These are phyloP conservation scores for Lobulomyces angularis DNA, from an alignment of 192 early-diverging fungal genomes.

Conservation along the genomic window DNA sequence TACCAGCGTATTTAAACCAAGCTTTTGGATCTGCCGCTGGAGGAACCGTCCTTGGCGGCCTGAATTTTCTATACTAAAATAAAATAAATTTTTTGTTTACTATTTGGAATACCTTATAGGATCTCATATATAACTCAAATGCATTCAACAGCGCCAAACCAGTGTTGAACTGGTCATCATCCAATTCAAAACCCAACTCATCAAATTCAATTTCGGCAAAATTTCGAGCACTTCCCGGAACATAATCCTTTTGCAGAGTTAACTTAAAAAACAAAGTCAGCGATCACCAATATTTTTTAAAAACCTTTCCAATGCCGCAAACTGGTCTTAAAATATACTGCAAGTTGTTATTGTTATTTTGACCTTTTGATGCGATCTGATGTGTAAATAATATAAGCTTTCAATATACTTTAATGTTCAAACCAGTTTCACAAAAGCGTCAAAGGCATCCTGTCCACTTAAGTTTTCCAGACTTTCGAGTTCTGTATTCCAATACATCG, in stretches of 20 bases:
- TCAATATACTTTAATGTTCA: background rate
- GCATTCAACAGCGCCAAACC: constrained; percentile 63
- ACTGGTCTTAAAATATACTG: constrained; percentile 88
- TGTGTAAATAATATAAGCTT: constrained; percentile 4
- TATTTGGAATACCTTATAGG: constrained; percentile 44
- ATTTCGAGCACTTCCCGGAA: constrained; percentile 40
- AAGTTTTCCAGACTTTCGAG: constrained; percentile 43
- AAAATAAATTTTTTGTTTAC: background rate
- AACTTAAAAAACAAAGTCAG: constrained; percentile 27
- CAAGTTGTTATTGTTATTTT: constrained; percentile 21
- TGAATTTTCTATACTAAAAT: constrained; percentile 64
- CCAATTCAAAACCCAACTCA: constrained; percentile 80
- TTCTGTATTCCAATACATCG: constrained; percentile 84
- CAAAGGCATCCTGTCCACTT: constrained; percentile 26
- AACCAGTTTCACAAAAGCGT: constrained; percentile 45
- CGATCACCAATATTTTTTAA: constrained; percentile 3
- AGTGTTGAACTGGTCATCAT: constrained; percentile 80
- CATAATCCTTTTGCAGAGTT: constrained; percentile 59
- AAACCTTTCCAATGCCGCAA: constrained; percentile 67
- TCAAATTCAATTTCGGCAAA: constrained; percentile 70
- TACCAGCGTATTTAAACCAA: constrained; percentile 59
- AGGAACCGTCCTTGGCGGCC: constrained; percentile 66
- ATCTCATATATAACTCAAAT: constrained; percentile 68
- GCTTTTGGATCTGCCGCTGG: constrained; percentile 71
- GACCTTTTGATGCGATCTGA: constrained; percentile 42